Base-by-base conservation (phyloP, 139 green algal genomes). In the Haematococcus lacustris region DNA sequence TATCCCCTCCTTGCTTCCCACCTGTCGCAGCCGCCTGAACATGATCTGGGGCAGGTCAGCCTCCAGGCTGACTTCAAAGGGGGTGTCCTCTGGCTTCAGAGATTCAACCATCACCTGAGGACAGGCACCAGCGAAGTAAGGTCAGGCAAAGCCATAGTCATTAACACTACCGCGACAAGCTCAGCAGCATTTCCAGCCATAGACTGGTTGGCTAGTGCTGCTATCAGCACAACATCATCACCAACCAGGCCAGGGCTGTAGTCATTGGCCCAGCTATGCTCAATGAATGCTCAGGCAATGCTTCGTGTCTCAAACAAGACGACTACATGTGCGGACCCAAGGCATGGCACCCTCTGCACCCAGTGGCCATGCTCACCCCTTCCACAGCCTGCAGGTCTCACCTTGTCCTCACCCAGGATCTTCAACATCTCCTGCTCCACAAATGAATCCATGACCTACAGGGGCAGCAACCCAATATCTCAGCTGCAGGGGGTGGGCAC, bases 391-490 rank as follows among this genome's bases (percentile, higher is more conserved):
- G 50, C 74, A 80, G 21, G 47, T 33, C 51, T 28, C 0, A 57
- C 87, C 76, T 95, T 95, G 83, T 95, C 90, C 84, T 95, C 88
- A 0, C 68, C 63, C 63, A 93, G 80, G 70, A 95, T 95, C 71
- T 87, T 88, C 75, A 85, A 81, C 90, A 95, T 95, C 40, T 68
- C 70, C 80, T 83, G 65, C 70, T 79, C 82, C 0, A 86, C 86
- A 39, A 82, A 83, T 60, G 60, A 51, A 51, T 96, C 87, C 82
- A 87, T n/a, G n/a, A n/a, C n/a, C n/a, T n/a, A n/a, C n/a, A n/a
- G n/a, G n/a, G n/a, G n/a, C n/a, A n/a, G n/a, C n/a, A n/a, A n/a
- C n/a, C n/a, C n/a, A n/a, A n/a, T n/a, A n/a, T n/a, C n/a, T n/a
- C n/a, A n/a, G n/a, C n/a, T n/a, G n/a, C n/a, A n/a, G n/a, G n/a